phyloP scores from a whole-genome alignment of 768 basidiomycete species.

The Lactifluus piperatus region DNA sequence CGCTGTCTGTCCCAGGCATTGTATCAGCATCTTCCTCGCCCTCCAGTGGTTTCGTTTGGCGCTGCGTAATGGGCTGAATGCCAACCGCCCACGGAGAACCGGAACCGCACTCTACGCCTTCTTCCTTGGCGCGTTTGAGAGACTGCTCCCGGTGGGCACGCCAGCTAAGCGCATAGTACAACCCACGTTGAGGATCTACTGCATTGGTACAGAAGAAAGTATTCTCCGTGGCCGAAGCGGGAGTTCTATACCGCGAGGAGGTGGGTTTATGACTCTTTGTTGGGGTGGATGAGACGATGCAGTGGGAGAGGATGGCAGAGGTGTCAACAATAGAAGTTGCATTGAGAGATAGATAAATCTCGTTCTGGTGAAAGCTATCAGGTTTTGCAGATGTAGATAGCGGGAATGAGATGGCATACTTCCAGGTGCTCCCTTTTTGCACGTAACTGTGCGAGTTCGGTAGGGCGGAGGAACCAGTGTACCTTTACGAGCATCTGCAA shows the following conservation, averaged over 20 bases:
- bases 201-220: constrained; percentile 7
- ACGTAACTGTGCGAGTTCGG: constrained; percentile 51
- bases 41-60: constrained; percentile 2
- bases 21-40: constrained; percentile 10
- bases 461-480: constrained; percentile 70
- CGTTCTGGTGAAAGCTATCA: constrained; percentile 41
- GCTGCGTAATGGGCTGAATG: constrained; percentile 3
- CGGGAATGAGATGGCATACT: constrained; percentile 30
- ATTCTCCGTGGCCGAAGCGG: background rate
- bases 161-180: constrained; percentile 13
- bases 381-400: background rate
- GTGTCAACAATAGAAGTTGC: constrained; percentile 10
- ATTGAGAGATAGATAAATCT: constrained; percentile 52
- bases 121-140: background rate
- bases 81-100: constrained; percentile 19
- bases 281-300: constrained; percentile 22
- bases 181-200: constrained; percentile 12
- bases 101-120: background rate
- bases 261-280: background rate
- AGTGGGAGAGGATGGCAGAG: constrained; percentile 16
- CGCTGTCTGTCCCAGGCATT: constrained; percentile 6
- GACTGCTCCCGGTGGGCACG: background rate
- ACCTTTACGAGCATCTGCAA: constrained; percentile 46
- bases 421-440: constrained; percentile 51
- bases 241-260: constrained; percentile 13